phyloP scores from a whole-genome alignment of 352 stramenopile genomes.

The Bremia lactucae region DNA sequence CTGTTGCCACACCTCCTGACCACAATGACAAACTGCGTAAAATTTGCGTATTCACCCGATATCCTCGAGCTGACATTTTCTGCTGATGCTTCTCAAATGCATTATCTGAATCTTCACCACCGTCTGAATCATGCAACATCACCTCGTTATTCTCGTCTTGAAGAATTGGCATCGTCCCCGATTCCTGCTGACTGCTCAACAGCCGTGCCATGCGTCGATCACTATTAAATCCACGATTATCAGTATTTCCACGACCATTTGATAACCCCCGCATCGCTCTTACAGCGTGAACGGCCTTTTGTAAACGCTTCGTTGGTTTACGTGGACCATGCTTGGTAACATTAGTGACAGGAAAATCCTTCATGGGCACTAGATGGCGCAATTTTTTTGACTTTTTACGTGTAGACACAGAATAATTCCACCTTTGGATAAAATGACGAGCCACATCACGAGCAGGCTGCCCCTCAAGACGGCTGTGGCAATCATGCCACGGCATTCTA shows the following conservation, averaged over 20 bases:
- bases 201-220: conserved; percentile 25
- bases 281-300: conserved; percentile 57
- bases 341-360: conserved; percentile 33
- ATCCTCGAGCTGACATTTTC: conserved; percentile 28
- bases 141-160: conserved; percentile 12
- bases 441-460: conserved; percentile 73
- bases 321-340: conserved; percentile 31
- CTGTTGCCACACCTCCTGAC: conserved; percentile 64
- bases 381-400: conserved; percentile 67
- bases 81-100: conserved; percentile 23
- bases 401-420: conserved; percentile 82
- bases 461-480: conserved; percentile 67
- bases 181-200: conserved; percentile 21
- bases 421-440: conserved; percentile 81
- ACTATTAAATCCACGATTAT: conserved; percentile 35
- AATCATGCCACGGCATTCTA: conserved; percentile 83
- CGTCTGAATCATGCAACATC: conserved; percentile 15
- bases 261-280: conserved; percentile 31
- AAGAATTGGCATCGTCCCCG: conserved; percentile 11
- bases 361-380: conserved; percentile 68
- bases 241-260: conserved; percentile 12
- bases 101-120: conserved; percentile 18
- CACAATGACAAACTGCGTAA: conserved; percentile 73
- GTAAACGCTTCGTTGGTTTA: conserved; percentile 39
- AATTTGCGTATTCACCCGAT: conserved; percentile 51